These are phyloP conservation scores for Aureobasidium sp. DNA, from an alignment of 2,329 filamentous ascomycete species.

Conservation along the genomic window DNA sequence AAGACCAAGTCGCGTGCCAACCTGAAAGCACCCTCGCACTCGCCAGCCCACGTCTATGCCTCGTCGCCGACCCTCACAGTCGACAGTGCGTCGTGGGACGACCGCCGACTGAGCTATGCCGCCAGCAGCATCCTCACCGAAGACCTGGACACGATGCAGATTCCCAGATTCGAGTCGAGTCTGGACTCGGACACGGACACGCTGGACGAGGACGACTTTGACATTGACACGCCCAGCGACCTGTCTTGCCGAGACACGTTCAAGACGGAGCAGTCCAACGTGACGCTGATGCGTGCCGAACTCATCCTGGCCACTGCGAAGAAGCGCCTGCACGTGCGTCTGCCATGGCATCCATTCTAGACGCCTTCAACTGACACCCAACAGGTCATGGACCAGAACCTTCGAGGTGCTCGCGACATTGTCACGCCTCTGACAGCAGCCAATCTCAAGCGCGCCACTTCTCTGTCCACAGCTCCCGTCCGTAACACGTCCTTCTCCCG, in stretches of 20 bases:
- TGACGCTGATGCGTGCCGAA: slow-evolving; percentile 71
- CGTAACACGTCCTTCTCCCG: slow-evolving; percentile 4
- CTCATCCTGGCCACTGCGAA: slow-evolving; percentile 91
- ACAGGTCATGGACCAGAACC: slow-evolving; percentile 89
- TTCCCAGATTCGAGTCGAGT: slow-evolving; percentile 28
- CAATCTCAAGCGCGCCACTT: slow-evolving; percentile 33
- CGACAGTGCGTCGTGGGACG: slow-evolving; percentile 20
- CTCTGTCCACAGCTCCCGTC: slow-evolving; percentile 20
- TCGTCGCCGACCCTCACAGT: slow-evolving; percentile 28
- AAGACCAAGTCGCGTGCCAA: not conserved
- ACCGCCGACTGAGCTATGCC: slow-evolving; percentile 19
- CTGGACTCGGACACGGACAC: slow-evolving; percentile 28
- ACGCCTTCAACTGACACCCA: not conserved
- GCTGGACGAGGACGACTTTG: slow-evolving; percentile 17
- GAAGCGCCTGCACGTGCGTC: slow-evolving; percentile 65
- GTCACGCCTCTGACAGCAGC: slow-evolving; percentile 32
- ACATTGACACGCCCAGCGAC: slow-evolving; percentile 17
- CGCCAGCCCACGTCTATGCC: slow-evolving; percentile 19
- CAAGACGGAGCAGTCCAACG: slow-evolving; percentile 56
- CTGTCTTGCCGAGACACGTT: not conserved
- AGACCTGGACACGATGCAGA: slow-evolving; percentile 36
- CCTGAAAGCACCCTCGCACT: not conserved
- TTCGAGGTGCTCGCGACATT: slow-evolving; percentile 61
- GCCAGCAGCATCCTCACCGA: slow-evolving; percentile 40
- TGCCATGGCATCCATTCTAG: slow-evolving; percentile 31